A percentile compares a stretch with the other conserved stretches of the same genome.
These are phyloP conservation scores for Aphanomyces euteiches DNA, from an alignment of 352 stramenopile species.

Conservation along the genomic window DNA sequence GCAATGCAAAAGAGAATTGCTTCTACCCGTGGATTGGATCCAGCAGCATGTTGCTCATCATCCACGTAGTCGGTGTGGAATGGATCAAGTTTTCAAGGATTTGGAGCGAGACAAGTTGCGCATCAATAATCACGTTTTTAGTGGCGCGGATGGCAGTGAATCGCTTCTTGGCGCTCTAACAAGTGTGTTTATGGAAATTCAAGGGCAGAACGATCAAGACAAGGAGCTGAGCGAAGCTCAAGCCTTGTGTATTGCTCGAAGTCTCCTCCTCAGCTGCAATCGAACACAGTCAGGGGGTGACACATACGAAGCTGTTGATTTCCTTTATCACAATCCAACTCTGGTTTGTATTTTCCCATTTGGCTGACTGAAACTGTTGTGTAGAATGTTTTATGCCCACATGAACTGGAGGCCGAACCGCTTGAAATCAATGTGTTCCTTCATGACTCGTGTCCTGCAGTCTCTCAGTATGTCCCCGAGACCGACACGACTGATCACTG, in stretches of 20 bases:
- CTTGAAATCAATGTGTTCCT: conserved; percentile 27
- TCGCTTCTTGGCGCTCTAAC: conserved; percentile 14
- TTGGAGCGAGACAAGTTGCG: conserved; percentile 24
- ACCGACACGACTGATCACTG: conserved; percentile 3
- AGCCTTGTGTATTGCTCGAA: conserved; percentile 18
- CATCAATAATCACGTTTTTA: conserved; percentile 24
- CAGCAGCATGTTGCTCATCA: conserved; percentile 1
- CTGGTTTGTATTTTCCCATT: conserved; percentile 9
- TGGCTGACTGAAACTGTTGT: not conserved
- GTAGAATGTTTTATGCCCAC: conserved; percentile 26
- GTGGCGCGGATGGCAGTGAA: conserved; percentile 23
- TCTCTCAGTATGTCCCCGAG: conserved; percentile 9
- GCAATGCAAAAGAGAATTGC: not conserved
- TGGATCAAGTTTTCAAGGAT: conserved; percentile 30
- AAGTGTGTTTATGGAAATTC: conserved; percentile 22
- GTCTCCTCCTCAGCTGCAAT: conserved; percentile 21
- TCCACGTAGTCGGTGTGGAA: conserved; percentile 6
- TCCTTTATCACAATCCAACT: conserved; percentile 25
- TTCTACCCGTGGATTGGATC: conserved; percentile 25
- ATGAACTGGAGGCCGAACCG: conserved; percentile 13
- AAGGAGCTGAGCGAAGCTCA: conserved; percentile 20
- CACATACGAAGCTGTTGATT: conserved; percentile 30
- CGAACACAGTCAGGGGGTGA: conserved; percentile 28
- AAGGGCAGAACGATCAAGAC: not conserved
- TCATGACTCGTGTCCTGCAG: conserved; percentile 18